Percentiles rank a stretch among this genome's conserved stretches.
Conservation (phyloP, 2,329 filamentous ascomycete species). For the Graphilbum sp. region DNA sequence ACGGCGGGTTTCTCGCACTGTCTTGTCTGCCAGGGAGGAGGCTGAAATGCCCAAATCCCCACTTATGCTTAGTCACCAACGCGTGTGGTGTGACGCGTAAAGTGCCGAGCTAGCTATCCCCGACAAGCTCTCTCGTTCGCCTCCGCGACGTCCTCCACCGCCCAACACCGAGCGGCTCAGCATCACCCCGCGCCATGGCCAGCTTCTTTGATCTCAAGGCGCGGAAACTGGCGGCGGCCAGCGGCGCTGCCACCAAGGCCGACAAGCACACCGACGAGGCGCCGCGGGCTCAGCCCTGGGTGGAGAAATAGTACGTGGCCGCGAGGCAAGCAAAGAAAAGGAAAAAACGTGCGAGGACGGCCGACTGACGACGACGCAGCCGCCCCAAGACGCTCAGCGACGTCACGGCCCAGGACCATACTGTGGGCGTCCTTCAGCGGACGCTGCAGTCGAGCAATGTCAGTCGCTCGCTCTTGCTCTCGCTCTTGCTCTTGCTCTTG, state of each 20-base stretch:
- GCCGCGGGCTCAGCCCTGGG: slow-evolving; percentile 73
- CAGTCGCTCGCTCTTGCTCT: slow-evolving; percentile 11
- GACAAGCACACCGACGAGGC: slow-evolving; percentile 46
- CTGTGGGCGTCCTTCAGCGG: slow-evolving; percentile 77
- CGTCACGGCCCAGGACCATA: slow-evolving; percentile 95
- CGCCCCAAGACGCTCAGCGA: slow-evolving; percentile 87
- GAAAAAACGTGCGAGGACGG: no score
- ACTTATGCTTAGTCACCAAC: no score
- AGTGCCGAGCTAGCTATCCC: no score
- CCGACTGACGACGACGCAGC: slow-evolving; percentile 38
- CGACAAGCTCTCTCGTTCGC: no score
- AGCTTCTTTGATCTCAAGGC: slow-evolving; percentile 95
- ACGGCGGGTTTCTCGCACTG: no score
- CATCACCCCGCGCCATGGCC: slow-evolving; percentile 60
- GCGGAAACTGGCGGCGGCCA: slow-evolving; percentile 59
- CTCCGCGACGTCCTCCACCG: no score
- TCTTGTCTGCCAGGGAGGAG: no score
- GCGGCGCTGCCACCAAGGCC: slow-evolving; percentile 47
- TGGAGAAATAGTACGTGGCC: slow-evolving; percentile 80
- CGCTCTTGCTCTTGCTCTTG: not conserved
- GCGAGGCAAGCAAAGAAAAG: no score
- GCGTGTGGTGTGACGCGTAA: no score
- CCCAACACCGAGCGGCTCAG: no score
- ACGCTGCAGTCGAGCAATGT: slow-evolving; percentile 91
- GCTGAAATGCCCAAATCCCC: no score